Evolutionary conservation across 176 grass and related monocot species (phyloP).

Genomic region (Oryza rufipogon): DNA sequence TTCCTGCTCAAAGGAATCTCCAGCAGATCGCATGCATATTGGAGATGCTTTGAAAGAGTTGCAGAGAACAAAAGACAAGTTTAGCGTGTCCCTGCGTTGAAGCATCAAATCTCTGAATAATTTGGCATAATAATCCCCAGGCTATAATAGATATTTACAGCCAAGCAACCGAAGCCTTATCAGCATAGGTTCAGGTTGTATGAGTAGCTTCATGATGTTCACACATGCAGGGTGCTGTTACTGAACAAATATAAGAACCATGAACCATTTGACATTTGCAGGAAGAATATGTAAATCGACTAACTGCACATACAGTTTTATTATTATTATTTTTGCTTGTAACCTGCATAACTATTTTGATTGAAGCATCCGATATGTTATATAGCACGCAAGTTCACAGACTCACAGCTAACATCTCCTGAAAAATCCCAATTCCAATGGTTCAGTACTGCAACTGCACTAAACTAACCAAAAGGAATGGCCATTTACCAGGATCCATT

Average conservation of each 20-base stretch:
- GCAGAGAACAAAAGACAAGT: constrained; percentile 23
- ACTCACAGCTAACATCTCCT: accelerated
- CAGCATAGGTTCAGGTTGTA: background rate
- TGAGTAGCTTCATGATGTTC: background rate
- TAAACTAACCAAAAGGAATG: no score
- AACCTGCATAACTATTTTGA: no score
- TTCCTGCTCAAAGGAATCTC: constrained; percentile 8
- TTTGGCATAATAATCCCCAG: background rate
- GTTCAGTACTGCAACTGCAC: no score
- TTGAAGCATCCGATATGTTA: no score
- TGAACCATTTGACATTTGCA: background rate
- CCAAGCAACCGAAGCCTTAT: background rate
- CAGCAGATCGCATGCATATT: constrained; percentile 13
- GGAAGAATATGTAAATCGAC: background rate
- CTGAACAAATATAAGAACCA: background rate
- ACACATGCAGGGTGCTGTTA: background rate
- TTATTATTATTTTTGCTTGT: background rate
- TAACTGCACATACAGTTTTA: background rate
- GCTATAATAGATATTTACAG: background rate
- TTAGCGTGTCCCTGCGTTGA: background rate
- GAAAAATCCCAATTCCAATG: no score
- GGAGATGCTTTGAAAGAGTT: constrained; percentile 39
- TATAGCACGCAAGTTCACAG: no score
- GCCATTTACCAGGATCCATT: no score
- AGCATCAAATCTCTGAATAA: background rate